Percentiles rank a stretch among this genome's conserved stretches.
These are phyloP conservation scores for Calonectria crousiana DNA, from an alignment of 2,329 filamentous ascomycete genomes.

Conservation along the genomic window DNA sequence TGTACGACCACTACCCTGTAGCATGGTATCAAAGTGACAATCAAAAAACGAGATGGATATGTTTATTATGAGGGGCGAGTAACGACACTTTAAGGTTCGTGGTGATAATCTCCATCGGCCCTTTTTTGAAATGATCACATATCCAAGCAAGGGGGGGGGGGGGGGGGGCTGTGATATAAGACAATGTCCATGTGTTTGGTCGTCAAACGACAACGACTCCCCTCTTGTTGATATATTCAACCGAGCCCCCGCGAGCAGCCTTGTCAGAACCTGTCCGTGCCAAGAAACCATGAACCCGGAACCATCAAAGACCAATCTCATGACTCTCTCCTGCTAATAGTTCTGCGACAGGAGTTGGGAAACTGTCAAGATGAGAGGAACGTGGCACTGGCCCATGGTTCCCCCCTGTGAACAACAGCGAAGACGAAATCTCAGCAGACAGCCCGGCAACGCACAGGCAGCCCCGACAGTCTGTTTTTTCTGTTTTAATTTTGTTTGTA, in stretches of 20 bases:
- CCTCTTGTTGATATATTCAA: neutral
- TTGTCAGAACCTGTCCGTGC: neutral
- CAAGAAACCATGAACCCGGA: constrained; percentile 3
- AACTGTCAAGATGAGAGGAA: neutral
- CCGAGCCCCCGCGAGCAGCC: neutral
- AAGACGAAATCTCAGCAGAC: neutral
- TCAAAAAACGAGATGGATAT: neutral
- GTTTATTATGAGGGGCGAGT: neutral
- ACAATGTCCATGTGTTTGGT: neutral
- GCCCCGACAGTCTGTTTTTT: neutral
- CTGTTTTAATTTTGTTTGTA: neutral
- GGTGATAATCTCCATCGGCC: neutral
- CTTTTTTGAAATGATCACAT: neutral
- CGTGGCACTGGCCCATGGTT: neutral
- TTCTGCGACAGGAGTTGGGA: neutral
- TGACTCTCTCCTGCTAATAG: neutral
- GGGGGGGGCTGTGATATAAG: neutral
- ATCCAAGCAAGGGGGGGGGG: neutral
- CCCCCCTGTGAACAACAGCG: neutral
- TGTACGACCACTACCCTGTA: neutral
- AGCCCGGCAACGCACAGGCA: neutral
- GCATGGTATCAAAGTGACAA: neutral
- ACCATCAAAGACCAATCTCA: neutral
- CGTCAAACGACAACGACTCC: neutral
- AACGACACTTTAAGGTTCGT: neutral